phyloP scores from a whole-genome alignment of 352 stramenopile species.

The Phytophthora litchii region DNA sequence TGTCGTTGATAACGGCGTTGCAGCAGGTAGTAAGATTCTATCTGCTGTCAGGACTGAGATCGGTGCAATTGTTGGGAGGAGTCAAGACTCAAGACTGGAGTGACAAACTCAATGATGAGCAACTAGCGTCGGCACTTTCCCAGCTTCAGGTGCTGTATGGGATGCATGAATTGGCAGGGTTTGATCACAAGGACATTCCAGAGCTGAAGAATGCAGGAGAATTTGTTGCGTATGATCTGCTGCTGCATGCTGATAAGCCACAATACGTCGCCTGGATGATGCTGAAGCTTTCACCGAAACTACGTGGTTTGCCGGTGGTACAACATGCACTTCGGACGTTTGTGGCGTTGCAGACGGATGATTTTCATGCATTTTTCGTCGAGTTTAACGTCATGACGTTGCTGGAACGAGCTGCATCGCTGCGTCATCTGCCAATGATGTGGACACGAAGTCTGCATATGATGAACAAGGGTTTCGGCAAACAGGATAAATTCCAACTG shows the following conservation, averaged over 20 bases:
- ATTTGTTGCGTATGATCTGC: slow-evolving; percentile 60
- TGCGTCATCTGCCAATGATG: slow-evolving; percentile 48
- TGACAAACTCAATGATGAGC: slow-evolving; percentile 72
- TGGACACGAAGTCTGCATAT: slow-evolving; percentile 43
- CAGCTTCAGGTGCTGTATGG: slow-evolving; percentile 55
- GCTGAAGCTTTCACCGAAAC: slow-evolving; percentile 32
- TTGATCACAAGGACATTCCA: slow-evolving; percentile 6
- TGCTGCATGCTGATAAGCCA: slow-evolving; percentile 63
- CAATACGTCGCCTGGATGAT: slow-evolving; percentile 49
- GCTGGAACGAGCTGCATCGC: slow-evolving; percentile 45
- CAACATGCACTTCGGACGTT: slow-evolving; percentile 53
- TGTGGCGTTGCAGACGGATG: slow-evolving; percentile 55
- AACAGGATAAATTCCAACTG: slow-evolving; percentile 59
- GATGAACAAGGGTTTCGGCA: slow-evolving; percentile 71
- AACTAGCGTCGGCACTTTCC: slow-evolving; percentile 64
- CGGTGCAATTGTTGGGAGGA: slow-evolving; percentile 39
- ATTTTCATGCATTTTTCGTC: slow-evolving; percentile 43
- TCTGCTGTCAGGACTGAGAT: slow-evolving; percentile 47
- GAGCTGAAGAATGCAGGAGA: slow-evolving; percentile 35
- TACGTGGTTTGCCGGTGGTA: slow-evolving; percentile 26
- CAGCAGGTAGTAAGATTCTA: slow-evolving; percentile 65
- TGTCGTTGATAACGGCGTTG: slow-evolving; percentile 43
- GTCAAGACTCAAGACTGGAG: slow-evolving; percentile 50
- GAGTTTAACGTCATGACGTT: slow-evolving; percentile 37
- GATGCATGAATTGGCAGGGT: slow-evolving; percentile 17